phyloP scores from a whole-genome alignment of 352 stramenopile species.

The Globisporangium polare region DNA sequence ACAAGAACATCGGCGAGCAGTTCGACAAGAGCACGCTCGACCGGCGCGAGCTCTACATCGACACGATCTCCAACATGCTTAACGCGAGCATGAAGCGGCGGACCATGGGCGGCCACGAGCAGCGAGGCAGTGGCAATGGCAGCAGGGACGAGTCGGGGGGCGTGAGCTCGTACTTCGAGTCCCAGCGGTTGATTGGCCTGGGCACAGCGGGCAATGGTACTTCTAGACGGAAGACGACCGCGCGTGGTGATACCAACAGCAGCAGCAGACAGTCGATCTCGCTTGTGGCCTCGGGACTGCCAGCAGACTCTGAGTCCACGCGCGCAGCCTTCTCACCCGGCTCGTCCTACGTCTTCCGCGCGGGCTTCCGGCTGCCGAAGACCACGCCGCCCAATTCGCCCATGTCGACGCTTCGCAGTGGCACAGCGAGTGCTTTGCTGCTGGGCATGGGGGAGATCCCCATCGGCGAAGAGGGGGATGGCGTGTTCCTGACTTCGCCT shows the following conservation, averaged over 20 bases:
- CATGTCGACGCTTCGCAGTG: slow-evolving; percentile 1
- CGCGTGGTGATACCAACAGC: slow-evolving; percentile 8
- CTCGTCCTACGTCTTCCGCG: slow-evolving; percentile 42
- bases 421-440: not conserved
- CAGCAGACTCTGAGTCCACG: slow-evolving; percentile 25
- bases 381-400: slow-evolving; percentile 27
- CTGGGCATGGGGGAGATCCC: slow-evolving; percentile 2
- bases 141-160: slow-evolving; percentile 12
- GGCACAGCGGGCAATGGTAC: slow-evolving; percentile 15
- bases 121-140: not conserved
- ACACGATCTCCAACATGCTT: slow-evolving; percentile 79
- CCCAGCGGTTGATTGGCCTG: slow-evolving; percentile 31
- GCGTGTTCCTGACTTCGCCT: slow-evolving; percentile 14
- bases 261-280: slow-evolving; percentile 22
- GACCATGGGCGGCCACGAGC: slow-evolving; percentile 33
- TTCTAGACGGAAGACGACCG: slow-evolving; percentile 24
- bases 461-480: slow-evolving; percentile 15
- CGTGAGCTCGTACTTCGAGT: slow-evolving; percentile 42
- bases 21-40: slow-evolving; percentile 82
- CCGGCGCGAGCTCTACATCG: slow-evolving; percentile 72
- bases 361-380: slow-evolving; percentile 56
- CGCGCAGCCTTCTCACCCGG: slow-evolving; percentile 37
- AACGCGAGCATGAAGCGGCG: slow-evolving; percentile 67
- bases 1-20: slow-evolving; percentile 87
- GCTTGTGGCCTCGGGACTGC: slow-evolving; percentile 23